Percentiles rank a stretch among this genome's conserved stretches.
phyloP scores from a whole-genome alignment of 139 green algal species.

The Gonium pectorale region DNA sequence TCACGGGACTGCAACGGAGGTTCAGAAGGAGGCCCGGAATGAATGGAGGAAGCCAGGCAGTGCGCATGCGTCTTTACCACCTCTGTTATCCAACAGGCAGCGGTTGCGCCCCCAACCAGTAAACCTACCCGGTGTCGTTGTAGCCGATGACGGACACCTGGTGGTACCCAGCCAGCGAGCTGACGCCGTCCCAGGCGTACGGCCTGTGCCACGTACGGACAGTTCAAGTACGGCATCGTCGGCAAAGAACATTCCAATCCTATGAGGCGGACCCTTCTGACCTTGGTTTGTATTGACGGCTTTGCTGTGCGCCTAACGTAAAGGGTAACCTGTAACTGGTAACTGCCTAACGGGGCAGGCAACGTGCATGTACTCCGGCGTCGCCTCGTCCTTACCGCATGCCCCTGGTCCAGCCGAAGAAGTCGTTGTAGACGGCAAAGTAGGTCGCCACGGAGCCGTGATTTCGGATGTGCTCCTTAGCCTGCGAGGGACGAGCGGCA shows the following conservation, averaged over 20 bases:
- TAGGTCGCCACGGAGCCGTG: neutral
- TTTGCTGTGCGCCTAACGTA: no score
- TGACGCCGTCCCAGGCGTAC: neutral
- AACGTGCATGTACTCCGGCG: no score
- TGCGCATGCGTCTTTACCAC: neutral
- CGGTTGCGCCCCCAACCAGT: no score
- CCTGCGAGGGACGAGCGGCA: no score
- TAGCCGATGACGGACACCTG: constrained; percentile 3
- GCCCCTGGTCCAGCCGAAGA: constrained; percentile 80
- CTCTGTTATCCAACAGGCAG: neutral
- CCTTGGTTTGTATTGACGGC: no score
- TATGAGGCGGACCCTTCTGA: no score
- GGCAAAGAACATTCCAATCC: no score
- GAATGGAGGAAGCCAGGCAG: neutral
- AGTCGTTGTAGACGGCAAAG: constrained; percentile 75
- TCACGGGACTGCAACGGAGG: neutral
- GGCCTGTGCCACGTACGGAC: no score
- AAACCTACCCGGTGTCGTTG: constrained; percentile 29
- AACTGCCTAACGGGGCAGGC: no score
- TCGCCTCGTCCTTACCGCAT: no score
- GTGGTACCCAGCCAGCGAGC: constrained; percentile 23
- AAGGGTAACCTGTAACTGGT: no score
- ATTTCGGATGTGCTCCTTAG: constrained; percentile 13
- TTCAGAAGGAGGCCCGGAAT: neutral
- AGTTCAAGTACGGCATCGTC: no score